These are phyloP conservation scores for Mycena crocata DNA, from an alignment of 768 basidiomycete genomes.

Conservation along the genomic window DNA sequence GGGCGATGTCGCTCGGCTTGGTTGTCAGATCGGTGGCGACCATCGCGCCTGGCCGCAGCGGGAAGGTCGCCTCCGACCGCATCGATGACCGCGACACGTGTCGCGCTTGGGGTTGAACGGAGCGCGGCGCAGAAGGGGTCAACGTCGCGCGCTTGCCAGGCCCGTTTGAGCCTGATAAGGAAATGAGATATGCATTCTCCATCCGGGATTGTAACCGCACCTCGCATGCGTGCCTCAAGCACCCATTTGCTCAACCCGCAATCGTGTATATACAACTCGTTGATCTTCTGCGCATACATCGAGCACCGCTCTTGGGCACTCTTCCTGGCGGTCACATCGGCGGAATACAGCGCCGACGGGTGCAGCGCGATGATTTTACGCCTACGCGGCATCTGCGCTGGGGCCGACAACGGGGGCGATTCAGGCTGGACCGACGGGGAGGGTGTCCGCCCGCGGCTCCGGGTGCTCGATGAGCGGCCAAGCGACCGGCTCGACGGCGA, in stretches of 20 bases:
- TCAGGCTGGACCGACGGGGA: constrained; percentile 50
- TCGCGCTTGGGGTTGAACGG: constrained; percentile 67
- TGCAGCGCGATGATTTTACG: constrained; percentile 49
- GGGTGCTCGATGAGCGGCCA: constrained; percentile 39
- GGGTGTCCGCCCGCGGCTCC: constrained; percentile 28
- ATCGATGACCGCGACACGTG: constrained; percentile 79
- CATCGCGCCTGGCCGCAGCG: constrained; percentile 81
- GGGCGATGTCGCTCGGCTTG: constrained; percentile 58
- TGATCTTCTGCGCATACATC: constrained; percentile 85
- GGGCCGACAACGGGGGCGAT: constrained; percentile 46
- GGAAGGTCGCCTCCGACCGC: constrained; percentile 83
- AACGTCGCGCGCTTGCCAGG: constrained; percentile 42
- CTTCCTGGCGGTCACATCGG: constrained; percentile 68
- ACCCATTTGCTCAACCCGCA: constrained; percentile 87
- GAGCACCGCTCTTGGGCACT: constrained; percentile 74
- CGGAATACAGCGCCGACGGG: constrained; percentile 78
- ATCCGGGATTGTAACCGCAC: constrained; percentile 52
- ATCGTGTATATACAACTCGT: constrained; percentile 80
- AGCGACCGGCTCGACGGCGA: constrained; percentile 62
- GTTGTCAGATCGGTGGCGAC: constrained; percentile 79
- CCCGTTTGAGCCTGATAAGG: constrained; percentile 41
- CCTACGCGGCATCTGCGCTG: constrained; percentile 28
- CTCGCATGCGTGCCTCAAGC: constrained; percentile 61
- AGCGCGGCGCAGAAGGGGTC: constrained; percentile 54
- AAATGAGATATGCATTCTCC: constrained; percentile 13